Evolutionary conservation across 768 basidiomycete species (phyloP), one percentile per base, ranked within the genome.

Genomic region (Pilatotrama ljubarskyi): DNA sequence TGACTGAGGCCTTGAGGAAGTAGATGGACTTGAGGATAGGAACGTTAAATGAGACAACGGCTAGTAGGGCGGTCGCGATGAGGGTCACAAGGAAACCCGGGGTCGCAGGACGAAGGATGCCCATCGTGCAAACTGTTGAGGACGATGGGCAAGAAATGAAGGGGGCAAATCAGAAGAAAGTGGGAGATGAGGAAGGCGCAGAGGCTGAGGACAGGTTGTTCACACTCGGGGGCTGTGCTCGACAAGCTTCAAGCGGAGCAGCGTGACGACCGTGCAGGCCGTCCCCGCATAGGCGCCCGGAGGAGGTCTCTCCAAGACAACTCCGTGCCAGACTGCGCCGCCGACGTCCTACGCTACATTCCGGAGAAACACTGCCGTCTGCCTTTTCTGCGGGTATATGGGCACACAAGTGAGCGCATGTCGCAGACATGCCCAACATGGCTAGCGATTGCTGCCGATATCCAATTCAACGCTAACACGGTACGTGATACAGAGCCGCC

Each of bases 61-160:
- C 89, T 57, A 98, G 84, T 43, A 96, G 79, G 59, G 82, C 73
- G 7, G 93, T 87, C 0, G 94, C 92, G n/a, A 79, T 71, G 52
- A 93, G 81, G 18, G 91, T 94, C 63, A 93, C 79, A 51, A 96
- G 41, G 69, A 95, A 93, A 41, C 94, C 95, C 35, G 95, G 93
- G 1, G 93, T 96, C 8, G 94, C 95, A 58, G 91, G 91, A 43
- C 90, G 86, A 62, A 94, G 80, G 66, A 77, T 67, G 61, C 83
- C 77, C 89, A 90, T 89, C 56, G 29, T 47, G 38, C 22, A 36
- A 20, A 5, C 26, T 9, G 38, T 9, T 32, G 32, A 50, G 10
- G 51, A 49, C 43, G 47, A 50, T 50, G 54, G 59, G 48, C 52
- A 29, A 38, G 40, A 42, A 40, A 52, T 24, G 55, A 51, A 37